Evolutionary conservation across 345 rosid species (phyloP).

Genomic region (Moringa oleifera): DNA sequence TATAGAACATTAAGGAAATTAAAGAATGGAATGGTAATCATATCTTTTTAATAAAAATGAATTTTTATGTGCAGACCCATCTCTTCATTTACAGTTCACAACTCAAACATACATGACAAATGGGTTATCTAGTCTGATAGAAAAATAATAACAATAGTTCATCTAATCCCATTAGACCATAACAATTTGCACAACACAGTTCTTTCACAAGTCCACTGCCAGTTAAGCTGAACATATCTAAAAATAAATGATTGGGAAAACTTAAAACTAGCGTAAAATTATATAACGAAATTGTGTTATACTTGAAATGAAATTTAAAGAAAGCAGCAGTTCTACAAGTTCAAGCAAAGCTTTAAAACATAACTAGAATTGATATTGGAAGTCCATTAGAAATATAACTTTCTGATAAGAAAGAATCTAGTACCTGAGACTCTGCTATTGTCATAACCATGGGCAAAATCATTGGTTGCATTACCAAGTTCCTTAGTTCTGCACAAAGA

Average conservation of each 20-base stretch:
- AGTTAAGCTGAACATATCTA: not conserved
- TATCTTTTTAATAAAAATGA: too few species aligned
- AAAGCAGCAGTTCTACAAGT: not conserved
- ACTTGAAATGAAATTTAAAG: too few species aligned
- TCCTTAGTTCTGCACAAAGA: constrained; percentile 96
- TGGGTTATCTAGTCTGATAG: too few species aligned
- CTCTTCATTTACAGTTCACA: not conserved
- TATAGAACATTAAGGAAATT: too few species aligned
- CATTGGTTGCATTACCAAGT: constrained; percentile 92
- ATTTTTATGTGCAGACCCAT: not conserved
- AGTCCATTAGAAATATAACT: too few species aligned
- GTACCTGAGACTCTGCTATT: constrained; percentile 94
- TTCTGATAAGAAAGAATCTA: constrained; percentile 10
- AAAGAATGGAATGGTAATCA: too few species aligned
- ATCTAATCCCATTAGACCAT: not conserved
- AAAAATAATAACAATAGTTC: not conserved
- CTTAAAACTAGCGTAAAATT: too few species aligned
- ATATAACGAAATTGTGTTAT: too few species aligned
- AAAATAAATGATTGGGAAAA: too few species aligned
- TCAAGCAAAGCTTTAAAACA: too few species aligned
- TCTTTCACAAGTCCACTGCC: too few species aligned
- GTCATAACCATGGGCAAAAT: constrained; percentile 96
- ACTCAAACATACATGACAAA: too few species aligned
- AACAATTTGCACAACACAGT: not conserved
- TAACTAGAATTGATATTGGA: not conserved